Evolutionary conservation across 208 protist genomes (phyloP).

Genomic region (Strigomonas culicis): DNA sequence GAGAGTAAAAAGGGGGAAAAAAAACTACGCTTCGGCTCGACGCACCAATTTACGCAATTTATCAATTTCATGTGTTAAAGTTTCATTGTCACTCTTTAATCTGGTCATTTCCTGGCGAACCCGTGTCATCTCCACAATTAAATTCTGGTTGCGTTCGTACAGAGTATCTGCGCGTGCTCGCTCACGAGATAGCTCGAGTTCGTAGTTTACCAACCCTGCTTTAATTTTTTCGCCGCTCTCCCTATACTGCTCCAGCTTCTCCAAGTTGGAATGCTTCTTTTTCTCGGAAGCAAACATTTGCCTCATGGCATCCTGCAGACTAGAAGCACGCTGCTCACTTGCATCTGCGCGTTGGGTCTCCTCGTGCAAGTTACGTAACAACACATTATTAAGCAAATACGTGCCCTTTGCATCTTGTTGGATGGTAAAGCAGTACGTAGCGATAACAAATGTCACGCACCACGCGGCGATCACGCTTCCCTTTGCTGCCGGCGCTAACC

Average conservation of each 20-base stretch:
- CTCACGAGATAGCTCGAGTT: slow-evolving; percentile 68
- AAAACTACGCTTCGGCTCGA: neutral
- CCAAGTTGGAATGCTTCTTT: slow-evolving; percentile 22
- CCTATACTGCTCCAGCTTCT: slow-evolving; percentile 28
- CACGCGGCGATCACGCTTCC: slow-evolving; percentile 80
- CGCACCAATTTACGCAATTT: slow-evolving; percentile 41
- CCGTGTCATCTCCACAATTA: slow-evolving; percentile 57
- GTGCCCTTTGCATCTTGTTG: slow-evolving; percentile 85
- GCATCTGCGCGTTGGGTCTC: slow-evolving; percentile 72
- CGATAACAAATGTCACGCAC: slow-evolving; percentile 69
- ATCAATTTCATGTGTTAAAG: slow-evolving; percentile 42
- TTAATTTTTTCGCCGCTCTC: slow-evolving; percentile 31
- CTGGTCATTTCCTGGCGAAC: slow-evolving; percentile 42
- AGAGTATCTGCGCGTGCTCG: slow-evolving; percentile 47
- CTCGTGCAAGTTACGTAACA: slow-evolving; percentile 79
- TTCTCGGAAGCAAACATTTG: slow-evolving; percentile 28
- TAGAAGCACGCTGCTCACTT: slow-evolving; percentile 49
- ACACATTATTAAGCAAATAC: slow-evolving; percentile 85
- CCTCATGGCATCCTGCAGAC: slow-evolving; percentile 57
- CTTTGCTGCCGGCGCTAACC: slow-evolving; percentile 75
- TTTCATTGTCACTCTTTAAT: slow-evolving; percentile 53
- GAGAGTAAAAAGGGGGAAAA: neutral
- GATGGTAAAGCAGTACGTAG: slow-evolving; percentile 79
- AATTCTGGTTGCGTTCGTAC: slow-evolving; percentile 61
- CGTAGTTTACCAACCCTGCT: slow-evolving; percentile 69